Evolutionary conservation across 495 filamentous ascomycete genomes (phyloP).

Genomic region (Xanthoparmelia taractica): DNA sequence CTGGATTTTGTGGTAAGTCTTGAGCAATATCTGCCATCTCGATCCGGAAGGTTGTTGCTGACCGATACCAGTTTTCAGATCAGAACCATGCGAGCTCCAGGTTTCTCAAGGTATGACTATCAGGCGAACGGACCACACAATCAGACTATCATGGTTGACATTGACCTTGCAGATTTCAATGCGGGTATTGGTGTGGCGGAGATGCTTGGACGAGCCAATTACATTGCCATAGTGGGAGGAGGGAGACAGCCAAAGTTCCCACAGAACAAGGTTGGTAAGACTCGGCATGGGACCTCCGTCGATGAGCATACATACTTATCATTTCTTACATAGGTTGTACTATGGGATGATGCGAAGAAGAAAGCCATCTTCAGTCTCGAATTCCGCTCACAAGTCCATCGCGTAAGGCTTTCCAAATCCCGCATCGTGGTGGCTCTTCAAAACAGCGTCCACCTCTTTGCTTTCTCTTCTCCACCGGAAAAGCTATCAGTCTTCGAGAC

Average conservation of each 20-base stretch:
- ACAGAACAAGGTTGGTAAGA: constrained; percentile 64
- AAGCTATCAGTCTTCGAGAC: constrained; percentile 76
- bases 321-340: constrained; percentile 53
- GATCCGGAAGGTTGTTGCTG: constrained; percentile 16
- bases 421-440: constrained; percentile 75
- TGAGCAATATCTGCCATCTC: constrained; percentile 3
- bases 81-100: constrained; percentile 67
- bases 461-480: constrained; percentile 68
- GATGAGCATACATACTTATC: constrained; percentile 1
- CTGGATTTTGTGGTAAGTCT: constrained; percentile 73
- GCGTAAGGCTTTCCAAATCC: constrained; percentile 67
- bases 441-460: constrained; percentile 76
- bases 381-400: constrained; percentile 65
- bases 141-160: neutral
- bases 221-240: constrained; percentile 82
- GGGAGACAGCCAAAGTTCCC: constrained; percentile 80
- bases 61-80: constrained; percentile 56
- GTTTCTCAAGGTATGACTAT: constrained; percentile 51
- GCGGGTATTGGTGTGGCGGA: constrained; percentile 75
- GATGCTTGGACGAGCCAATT: constrained; percentile 85
- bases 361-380: constrained; percentile 66
- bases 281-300: neutral
- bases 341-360: constrained; percentile 85
- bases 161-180: constrained; percentile 57
- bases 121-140: neutral